Conservation (phyloP, 192 early-diverging fungal genomes). For the Phlyctochytrium bullatum region DNA sequence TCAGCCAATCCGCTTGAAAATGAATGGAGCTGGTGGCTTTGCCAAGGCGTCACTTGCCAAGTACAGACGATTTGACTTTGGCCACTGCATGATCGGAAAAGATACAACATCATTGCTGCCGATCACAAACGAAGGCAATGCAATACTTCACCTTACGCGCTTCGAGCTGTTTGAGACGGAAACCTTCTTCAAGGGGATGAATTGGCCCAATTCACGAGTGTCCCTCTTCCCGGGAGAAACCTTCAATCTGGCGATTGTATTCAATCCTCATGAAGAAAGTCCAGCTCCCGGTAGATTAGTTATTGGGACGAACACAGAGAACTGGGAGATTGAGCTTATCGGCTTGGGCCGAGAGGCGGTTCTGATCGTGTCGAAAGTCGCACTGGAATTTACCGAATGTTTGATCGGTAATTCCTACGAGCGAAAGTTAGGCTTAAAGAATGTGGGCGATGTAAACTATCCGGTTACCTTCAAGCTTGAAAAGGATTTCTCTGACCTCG, state of each 20-base stretch:
- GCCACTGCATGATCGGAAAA: slow-evolving; percentile 62
- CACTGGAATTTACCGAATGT: slow-evolving; percentile 60
- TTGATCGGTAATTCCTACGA: slow-evolving; percentile 66
- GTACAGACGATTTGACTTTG: slow-evolving; percentile 63
- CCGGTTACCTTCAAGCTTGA: slow-evolving; percentile 59
- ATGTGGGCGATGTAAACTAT: slow-evolving; percentile 68
- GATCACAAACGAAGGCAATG: slow-evolving; percentile 65
- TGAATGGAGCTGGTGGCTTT: slow-evolving; percentile 60
- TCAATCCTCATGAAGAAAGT: slow-evolving; percentile 64
- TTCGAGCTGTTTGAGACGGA: slow-evolving; percentile 58
- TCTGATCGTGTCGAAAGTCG: slow-evolving; percentile 58
- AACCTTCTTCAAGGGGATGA: slow-evolving; percentile 56
- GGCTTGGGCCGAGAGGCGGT: slow-evolving; percentile 62
- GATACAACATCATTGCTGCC: slow-evolving; percentile 58
- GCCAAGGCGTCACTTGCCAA: slow-evolving; percentile 52
- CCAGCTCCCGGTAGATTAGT: slow-evolving; percentile 50
- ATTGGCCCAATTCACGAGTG: slow-evolving; percentile 49
- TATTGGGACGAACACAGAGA: slow-evolving; percentile 51
- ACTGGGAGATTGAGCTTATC: slow-evolving; percentile 61
- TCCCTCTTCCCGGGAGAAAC: slow-evolving; percentile 55
- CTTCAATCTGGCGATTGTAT: slow-evolving; percentile 58
- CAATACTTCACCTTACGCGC: slow-evolving; percentile 54
- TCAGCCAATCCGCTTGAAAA: slow-evolving; percentile 58
- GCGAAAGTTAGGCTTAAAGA: slow-evolving; percentile 61
- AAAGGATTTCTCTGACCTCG: slow-evolving; percentile 50